A percentile compares a stretch with the other conserved stretches of the same genome.
These are phyloP conservation scores for Aegilops tauschii DNA, from an alignment of 176 grass and related monocot species.

Conservation along the genomic window DNA sequence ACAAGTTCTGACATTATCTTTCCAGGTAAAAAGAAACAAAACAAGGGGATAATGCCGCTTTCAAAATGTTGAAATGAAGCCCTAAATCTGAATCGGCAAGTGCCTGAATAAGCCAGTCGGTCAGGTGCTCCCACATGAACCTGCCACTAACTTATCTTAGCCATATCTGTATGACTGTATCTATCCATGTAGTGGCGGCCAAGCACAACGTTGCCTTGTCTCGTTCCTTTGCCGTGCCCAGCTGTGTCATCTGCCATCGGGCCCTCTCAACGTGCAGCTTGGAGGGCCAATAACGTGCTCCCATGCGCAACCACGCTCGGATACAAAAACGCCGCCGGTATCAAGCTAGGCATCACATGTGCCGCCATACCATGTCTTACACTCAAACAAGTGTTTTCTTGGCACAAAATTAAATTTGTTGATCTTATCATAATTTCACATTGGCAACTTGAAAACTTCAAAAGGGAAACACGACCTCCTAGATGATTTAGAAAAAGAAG, in stretches of 20 bases:
- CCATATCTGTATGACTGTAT: neutral
- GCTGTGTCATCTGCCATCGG: neutral
- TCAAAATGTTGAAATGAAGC: neutral
- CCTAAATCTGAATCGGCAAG: neutral
- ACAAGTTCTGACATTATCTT: neutral
- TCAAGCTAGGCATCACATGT: neutral
- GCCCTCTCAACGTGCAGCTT: neutral
- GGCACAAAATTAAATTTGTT: neutral
- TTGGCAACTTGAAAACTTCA: neutral
- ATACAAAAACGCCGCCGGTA: neutral
- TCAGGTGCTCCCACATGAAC: no score
- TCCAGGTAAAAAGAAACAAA: no score
- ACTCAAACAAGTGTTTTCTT: neutral
- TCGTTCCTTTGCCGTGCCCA: neutral
- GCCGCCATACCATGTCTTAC: neutral
- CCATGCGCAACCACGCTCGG: neutral
- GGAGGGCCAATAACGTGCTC: neutral
- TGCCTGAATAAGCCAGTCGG: no score
- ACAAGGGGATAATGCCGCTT: neutral
- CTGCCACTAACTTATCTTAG: neutral
- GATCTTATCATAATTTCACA: neutral
- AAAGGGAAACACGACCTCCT: neutral
- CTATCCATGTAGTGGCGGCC: neutral
- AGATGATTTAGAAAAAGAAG: neutral
- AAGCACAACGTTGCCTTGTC: neutral